Evolutionary conservation across 441 rosid genomes (phyloP).

Genomic region (Metrosideros polymorpha): DNA sequence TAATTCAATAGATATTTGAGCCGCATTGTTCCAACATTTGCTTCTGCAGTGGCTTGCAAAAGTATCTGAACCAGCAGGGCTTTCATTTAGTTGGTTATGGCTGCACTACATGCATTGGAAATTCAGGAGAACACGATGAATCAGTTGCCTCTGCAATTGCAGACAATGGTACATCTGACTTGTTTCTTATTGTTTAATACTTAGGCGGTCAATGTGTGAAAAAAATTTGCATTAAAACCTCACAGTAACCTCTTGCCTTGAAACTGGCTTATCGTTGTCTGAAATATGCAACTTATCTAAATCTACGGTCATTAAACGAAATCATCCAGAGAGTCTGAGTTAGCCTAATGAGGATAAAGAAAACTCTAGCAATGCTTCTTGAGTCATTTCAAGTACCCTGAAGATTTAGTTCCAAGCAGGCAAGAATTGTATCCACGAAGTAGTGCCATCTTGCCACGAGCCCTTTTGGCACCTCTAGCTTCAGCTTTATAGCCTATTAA

Average conservation of each 20-base stretch:
- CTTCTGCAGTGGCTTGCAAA: constrained; percentile 41
- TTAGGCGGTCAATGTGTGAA: background rate
- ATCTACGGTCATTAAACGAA: background rate
- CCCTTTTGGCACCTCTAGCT: background rate
- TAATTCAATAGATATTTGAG: background rate
- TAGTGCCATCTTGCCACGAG: background rate
- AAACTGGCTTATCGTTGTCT: background rate
- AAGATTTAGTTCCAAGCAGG: background rate
- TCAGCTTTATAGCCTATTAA: background rate
- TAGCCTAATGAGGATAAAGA: background rate
- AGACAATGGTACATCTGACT: constrained; percentile 25
- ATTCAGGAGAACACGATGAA: constrained; percentile 38
- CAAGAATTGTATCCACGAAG: background rate
- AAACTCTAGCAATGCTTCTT: background rate
- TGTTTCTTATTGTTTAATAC: background rate
- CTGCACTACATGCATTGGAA: constrained; percentile 58
- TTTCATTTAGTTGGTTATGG: constrained; percentile 52
- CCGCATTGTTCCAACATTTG: background rate
- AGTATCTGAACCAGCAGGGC: constrained; percentile 36
- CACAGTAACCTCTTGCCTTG: background rate
- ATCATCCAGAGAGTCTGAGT: background rate
- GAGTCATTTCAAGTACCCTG: background rate
- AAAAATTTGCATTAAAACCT: background rate
- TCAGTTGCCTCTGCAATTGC: constrained; percentile 36
- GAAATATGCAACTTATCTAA: background rate